Conservation (phyloP, 2,329 filamentous ascomycete species). For the Uncinocarpus reesii region DNA sequence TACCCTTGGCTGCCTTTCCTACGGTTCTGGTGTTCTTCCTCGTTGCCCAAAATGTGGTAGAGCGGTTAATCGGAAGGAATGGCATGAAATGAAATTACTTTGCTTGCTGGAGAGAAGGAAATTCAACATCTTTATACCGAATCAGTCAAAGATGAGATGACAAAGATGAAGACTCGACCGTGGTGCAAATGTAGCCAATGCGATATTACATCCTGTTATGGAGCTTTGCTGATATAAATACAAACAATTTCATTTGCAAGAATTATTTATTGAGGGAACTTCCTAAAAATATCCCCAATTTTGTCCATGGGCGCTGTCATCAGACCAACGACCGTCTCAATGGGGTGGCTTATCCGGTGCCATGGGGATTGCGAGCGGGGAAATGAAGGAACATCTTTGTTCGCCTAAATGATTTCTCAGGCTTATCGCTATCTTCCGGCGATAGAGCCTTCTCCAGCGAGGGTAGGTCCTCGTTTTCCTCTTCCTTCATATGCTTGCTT, state of each 20-base stretch:
- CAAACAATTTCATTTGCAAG: not conserved
- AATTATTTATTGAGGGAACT: conserved; percentile 34
- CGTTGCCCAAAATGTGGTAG: too few relatives aligned
- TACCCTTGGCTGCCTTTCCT: too few relatives aligned
- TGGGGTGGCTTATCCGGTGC: conserved; percentile 44
- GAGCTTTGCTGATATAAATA: too few relatives aligned
- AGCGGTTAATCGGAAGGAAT: too few relatives aligned
- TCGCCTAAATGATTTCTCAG: conserved; percentile 37
- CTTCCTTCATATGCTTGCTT: conserved; percentile 39
- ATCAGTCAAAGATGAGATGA: too few relatives aligned
- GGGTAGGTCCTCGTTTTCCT: conserved; percentile 40
- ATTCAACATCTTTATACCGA: too few relatives aligned
- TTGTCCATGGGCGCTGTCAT: conserved; percentile 47
- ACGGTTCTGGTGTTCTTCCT: too few relatives aligned
- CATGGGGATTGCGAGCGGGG: conserved; percentile 40
- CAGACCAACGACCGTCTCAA: conserved; percentile 46
- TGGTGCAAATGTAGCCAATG: too few relatives aligned
- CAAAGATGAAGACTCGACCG: too few relatives aligned
- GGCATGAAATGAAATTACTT: too few relatives aligned
- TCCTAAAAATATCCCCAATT: conserved; percentile 43
- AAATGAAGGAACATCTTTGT: conserved; percentile 46
- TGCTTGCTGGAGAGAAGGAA: too few relatives aligned
- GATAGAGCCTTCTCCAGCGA: conserved; percentile 36
- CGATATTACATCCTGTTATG: too few relatives aligned
- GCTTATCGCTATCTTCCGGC: conserved; percentile 23